phyloP scores from a whole-genome alignment of 1,284 basidiomycete genomes.

The Amylostereum areolatum region DNA sequence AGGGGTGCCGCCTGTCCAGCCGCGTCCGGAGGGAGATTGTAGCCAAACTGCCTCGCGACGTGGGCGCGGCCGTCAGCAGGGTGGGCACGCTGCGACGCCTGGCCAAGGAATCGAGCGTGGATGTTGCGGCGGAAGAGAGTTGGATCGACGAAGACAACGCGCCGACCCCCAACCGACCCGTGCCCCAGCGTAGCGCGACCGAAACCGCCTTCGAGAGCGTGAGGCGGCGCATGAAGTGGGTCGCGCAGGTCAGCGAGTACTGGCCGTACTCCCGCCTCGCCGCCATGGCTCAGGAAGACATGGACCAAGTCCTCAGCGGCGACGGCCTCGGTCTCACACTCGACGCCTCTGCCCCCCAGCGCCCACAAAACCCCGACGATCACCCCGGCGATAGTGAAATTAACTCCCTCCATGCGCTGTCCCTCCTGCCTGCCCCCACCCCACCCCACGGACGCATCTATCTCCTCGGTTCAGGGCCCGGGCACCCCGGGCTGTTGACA shows the following conservation, averaged over 20 bases:
- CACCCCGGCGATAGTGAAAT: constrained; percentile 10
- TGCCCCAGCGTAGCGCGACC: constrained; percentile 46
- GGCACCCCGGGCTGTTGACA: constrained; percentile 89
- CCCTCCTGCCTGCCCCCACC: constrained; percentile 23
- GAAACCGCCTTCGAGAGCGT: constrained; percentile 50
- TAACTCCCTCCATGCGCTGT: constrained; percentile 22
- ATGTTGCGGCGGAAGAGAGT: constrained; percentile 29
- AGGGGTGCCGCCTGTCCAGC: constrained; percentile 83
- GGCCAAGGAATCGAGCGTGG: constrained; percentile 38
- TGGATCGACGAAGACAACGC: constrained; percentile 53
- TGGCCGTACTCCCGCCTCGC: constrained; percentile 84
- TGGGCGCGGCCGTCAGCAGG: constrained; percentile 75
- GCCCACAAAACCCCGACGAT: neutral
- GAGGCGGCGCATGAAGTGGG: constrained; percentile 77
- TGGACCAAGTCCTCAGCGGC: constrained; percentile 56
- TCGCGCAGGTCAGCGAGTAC: constrained; percentile 90
- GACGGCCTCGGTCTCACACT: constrained; percentile 20
- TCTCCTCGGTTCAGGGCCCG: constrained; percentile 91
- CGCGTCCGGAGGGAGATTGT: constrained; percentile 84
- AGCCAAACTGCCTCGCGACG: constrained; percentile 63
- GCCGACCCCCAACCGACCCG: constrained; percentile 75
- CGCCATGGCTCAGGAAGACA: constrained; percentile 60
- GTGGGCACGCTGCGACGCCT: constrained; percentile 67
- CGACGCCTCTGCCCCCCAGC: constrained; percentile 1
- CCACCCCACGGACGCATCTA: constrained; percentile 63